Percentiles rank a stretch among this genome's conserved stretches.
These are phyloP conservation scores for Ceratobasidium theobromae DNA, from an alignment of 1,284 basidiomycete species.

Conservation along the genomic window DNA sequence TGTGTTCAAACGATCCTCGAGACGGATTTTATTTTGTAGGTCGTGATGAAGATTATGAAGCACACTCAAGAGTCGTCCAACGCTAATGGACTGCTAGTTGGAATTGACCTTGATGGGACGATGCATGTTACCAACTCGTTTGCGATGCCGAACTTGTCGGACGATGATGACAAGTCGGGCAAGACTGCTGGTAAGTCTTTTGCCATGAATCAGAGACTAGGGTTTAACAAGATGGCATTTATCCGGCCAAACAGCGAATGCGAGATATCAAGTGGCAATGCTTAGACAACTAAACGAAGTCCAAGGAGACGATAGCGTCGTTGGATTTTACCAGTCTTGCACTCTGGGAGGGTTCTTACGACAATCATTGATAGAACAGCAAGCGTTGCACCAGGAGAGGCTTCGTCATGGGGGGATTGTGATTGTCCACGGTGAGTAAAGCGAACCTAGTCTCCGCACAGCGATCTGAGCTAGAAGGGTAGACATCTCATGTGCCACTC, in stretches of 20 bases:
- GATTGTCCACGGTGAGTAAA: constrained; percentile 76
- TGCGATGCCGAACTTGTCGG: constrained; percentile 70
- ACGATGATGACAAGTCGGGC: constrained; percentile 66
- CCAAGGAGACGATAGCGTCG: constrained; percentile 90
- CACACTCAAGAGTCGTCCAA: constrained; percentile 70
- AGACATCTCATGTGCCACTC: constrained; percentile 60
- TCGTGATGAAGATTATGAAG: constrained; percentile 91
- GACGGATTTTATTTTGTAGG: constrained; percentile 52
- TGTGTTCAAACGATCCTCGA: not conserved
- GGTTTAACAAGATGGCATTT: not conserved
- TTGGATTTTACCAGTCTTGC: constrained; percentile 95
- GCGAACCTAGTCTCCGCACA: not conserved
- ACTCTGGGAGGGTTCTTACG: constrained; percentile 90
- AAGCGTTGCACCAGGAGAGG: constrained; percentile 78
- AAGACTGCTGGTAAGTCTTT: not conserved
- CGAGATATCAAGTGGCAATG: constrained; percentile 77
- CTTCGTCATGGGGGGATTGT: constrained; percentile 85
- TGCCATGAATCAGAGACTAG: not conserved
- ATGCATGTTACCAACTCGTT: constrained; percentile 94
- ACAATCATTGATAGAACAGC: constrained; percentile 85
- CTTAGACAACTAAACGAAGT: constrained; percentile 87
- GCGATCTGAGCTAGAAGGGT: constrained; percentile 1
- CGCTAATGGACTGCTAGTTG: constrained; percentile 83
- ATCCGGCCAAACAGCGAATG: not conserved
- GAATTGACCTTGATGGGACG: constrained; percentile 87